These are phyloP conservation scores for Geotrichum restrictum DNA, from an alignment of 1,139 yeast species.

Conservation along the genomic window DNA sequence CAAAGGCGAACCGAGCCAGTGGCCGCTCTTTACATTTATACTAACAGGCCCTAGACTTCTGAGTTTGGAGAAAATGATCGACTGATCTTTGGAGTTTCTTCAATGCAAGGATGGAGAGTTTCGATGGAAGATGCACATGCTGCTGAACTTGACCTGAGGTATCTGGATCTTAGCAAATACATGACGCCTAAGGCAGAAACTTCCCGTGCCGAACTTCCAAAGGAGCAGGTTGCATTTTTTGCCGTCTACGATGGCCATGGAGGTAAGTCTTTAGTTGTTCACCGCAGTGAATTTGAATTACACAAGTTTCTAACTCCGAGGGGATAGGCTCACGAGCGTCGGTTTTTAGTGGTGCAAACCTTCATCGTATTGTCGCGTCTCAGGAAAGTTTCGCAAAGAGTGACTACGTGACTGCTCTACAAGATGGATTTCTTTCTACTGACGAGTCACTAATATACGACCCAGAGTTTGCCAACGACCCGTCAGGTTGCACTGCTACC, in stretches of 20 bases:
- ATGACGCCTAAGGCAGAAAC: background rate
- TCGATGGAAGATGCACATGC: conserved; percentile 98
- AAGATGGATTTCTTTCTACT: conserved; percentile 77
- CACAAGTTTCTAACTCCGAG: background rate
- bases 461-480: conserved; percentile 60
- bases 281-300: background rate
- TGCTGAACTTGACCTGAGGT: conserved; percentile 53
- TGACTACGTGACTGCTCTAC: conserved; percentile 68
- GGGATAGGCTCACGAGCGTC: conserved; percentile 66
- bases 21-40: background rate
- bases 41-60: conserved; percentile 45
- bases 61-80: conserved; percentile 65
- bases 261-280: conserved; percentile 43
- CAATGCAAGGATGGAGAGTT: conserved; percentile 99
- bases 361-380: conserved; percentile 63
- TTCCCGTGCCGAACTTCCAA: conserved; percentile 6
- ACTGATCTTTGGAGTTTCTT: conserved; percentile 77
- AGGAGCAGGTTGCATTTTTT: conserved; percentile 62
- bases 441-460: conserved; percentile 76
- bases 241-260: conserved; percentile 98
- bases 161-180: conserved; percentile 14
- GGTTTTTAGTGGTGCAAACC: conserved; percentile 73
- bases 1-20: too few relatives aligned
- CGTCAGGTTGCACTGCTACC: conserved; percentile 96
- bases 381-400: conserved; percentile 55